Base-by-base conservation (phyloP, 805 yeast genomes). In the Tetrapisispora taiwanensis region DNA sequence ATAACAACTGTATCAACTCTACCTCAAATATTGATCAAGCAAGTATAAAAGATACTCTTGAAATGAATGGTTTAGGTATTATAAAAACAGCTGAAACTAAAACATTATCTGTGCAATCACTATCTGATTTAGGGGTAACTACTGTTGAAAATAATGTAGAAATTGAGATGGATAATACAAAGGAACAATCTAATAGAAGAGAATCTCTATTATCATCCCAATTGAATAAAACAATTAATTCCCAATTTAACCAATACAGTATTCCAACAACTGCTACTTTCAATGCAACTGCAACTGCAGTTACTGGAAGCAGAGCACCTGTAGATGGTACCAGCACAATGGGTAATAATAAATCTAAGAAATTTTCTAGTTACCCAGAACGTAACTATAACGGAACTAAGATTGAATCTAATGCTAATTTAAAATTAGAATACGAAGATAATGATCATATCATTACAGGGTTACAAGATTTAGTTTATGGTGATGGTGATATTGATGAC, bases 381-480 rank as follows among this genome's bases (percentile, higher is more conserved):
- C 7, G 8, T 22, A 22, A 22, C 8, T 22, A 6, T 22, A 22
- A 22, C 8, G 26, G 26, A 22, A 6, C 9, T 15, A 37, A 28
- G 9, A 28, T 17, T 12, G 34, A 30, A 7, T 14, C 27, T 13
- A 10, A 8, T 20, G 14, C 33, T 28, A 56, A 55, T 35, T 59
- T 54, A 41, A 51, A 55, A 8, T 51, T 57, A 36, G 65, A 58
- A 26, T 59, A 59, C 33, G 65, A 58, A 27, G 51, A 54, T 46
- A 50, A 59, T 7, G 53, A 54, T 36, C 66, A 58, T 46, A 39
- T 58, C 30, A 52, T 61, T 20, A 56, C 56, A 17, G 62, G 65
- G n/a, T 45, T 63, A 26, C 58, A 58, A 48, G 56, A 60, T 47
- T 55, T 61, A 54, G 57, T 60, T 15, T 55, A 51, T 40, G 62